These are phyloP conservation scores for Sabuloglossum arenarium DNA, from an alignment of 495 filamentous ascomycete genomes.

Conservation along the genomic window DNA sequence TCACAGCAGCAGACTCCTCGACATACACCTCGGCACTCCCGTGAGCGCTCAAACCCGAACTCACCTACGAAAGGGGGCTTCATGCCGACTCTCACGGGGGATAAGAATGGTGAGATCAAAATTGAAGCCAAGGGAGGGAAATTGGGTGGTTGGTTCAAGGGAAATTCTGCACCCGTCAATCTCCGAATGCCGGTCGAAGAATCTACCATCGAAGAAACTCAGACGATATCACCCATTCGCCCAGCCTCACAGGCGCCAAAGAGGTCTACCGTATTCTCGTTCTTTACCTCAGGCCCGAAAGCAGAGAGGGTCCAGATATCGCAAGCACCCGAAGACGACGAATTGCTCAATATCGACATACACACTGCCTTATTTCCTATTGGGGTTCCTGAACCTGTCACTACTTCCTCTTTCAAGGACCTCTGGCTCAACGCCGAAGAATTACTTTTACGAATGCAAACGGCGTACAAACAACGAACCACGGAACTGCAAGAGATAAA, in stretches of 20 bases:
- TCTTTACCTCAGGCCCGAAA: no score
- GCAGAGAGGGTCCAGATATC: constrained; percentile 1
- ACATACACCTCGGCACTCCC: no score
- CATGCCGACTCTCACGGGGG: background rate
- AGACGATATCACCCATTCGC: background rate
- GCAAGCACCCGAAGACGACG: constrained; percentile 23
- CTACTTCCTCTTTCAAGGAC: constrained; percentile 46
- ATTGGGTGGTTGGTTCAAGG: constrained; percentile 30
- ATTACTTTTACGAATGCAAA: constrained; percentile 41
- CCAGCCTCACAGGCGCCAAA: background rate
- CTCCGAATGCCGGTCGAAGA: constrained; percentile 14
- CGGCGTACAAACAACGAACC: constrained; percentile 45
- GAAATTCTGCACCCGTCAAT: constrained; percentile 27
- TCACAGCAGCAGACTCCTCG: no score
- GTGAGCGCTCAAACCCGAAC: no score
- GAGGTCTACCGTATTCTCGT: no score
- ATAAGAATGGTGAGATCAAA: constrained; percentile 6
- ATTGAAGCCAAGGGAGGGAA: constrained; percentile 21
- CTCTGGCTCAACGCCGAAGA: constrained; percentile 45
- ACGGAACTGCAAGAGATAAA: constrained; percentile 34
- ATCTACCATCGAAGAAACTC: constrained; percentile 9
- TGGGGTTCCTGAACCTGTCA: constrained; percentile 30
- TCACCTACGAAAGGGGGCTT: background rate
- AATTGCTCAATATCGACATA: constrained; percentile 45
- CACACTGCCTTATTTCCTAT: constrained; percentile 38